These are phyloP conservation scores for Protoeuglena noctilucae DNA, from an alignment of 139 green algal genomes.

Conservation along the genomic window DNA sequence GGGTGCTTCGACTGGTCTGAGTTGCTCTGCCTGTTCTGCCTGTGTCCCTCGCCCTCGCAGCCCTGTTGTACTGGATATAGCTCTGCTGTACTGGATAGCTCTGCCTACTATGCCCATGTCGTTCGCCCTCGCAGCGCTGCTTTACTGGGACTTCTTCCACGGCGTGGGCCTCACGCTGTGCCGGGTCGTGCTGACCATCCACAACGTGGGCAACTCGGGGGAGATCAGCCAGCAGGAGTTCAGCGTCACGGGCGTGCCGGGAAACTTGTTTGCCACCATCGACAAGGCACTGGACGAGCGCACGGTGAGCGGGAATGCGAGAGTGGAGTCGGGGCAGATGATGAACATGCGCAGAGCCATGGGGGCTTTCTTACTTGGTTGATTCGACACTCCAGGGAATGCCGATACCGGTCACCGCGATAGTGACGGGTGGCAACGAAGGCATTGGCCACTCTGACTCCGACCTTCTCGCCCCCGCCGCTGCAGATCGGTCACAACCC, in stretches of 20 bases:
- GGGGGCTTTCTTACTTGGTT: too few relatives aligned
- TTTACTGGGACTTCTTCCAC: slow-evolving; percentile 26
- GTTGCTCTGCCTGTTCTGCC: too few relatives aligned
- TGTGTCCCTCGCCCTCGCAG: neutral
- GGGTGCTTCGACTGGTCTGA: too few relatives aligned
- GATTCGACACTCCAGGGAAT: too few relatives aligned
- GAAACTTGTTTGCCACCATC: slow-evolving; percentile 47
- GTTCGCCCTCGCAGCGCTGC: slow-evolving; percentile 10
- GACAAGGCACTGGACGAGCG: slow-evolving; percentile 87
- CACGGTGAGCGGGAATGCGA: too few relatives aligned
- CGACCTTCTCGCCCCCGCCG: too few relatives aligned
- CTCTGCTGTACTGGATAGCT: too few relatives aligned
- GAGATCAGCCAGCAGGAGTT: slow-evolving; percentile 80
- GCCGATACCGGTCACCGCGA: too few relatives aligned
- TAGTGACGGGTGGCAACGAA: too few relatives aligned
- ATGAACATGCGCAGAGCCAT: too few relatives aligned
- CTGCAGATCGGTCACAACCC: slow-evolving; percentile 97
- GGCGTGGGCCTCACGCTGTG: slow-evolving; percentile 21
- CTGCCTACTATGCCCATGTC: neutral
- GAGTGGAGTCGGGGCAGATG: too few relatives aligned
- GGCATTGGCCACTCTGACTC: too few relatives aligned
- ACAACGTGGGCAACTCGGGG: slow-evolving; percentile 88
- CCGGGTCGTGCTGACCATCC: slow-evolving; percentile 68
- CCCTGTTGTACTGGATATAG: slow-evolving; percentile 74
- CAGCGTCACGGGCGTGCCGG: slow-evolving; percentile 47